phyloP scores from a whole-genome alignment of 2,329 filamentous ascomycete genomes.

The Neonectria ditissima region DNA sequence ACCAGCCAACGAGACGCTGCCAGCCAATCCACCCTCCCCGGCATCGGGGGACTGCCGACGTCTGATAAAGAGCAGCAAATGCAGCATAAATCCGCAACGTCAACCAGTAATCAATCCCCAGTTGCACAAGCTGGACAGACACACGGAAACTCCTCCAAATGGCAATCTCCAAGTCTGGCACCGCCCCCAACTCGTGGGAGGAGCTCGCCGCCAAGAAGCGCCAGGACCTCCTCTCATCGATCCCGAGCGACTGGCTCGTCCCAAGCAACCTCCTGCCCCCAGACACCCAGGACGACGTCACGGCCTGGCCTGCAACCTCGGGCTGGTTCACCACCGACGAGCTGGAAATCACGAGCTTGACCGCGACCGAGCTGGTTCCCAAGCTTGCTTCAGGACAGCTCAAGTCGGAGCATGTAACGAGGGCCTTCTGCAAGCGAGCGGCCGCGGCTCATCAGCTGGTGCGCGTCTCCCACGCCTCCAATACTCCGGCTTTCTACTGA shows the following conservation, averaged over 20 bases:
- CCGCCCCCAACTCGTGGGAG: constrained; percentile 30
- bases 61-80: not conserved
- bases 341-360: constrained; percentile 60
- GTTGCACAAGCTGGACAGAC: too few species aligned
- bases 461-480: not conserved
- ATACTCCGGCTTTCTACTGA: not conserved
- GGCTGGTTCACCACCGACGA: constrained; percentile 68
- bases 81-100: not conserved
- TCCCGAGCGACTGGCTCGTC: constrained; percentile 70
- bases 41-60: not conserved
- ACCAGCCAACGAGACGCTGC: not conserved
- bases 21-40: not conserved
- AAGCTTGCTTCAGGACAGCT: constrained; percentile 51
- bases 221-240: constrained; percentile 51
- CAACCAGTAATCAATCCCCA: not conserved
- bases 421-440: constrained; percentile 67
- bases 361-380: constrained; percentile 52
- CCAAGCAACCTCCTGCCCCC: constrained; percentile 65
- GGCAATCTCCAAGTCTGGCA: constrained; percentile 20
- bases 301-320: constrained; percentile 64
- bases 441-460: constrained; percentile 65
- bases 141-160: not conserved
- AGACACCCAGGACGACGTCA: constrained; percentile 62
- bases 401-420: constrained; percentile 55
- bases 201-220: constrained; percentile 34